A percentile compares a stretch with the other conserved stretches of the same genome.
phyloP scores from a whole-genome alignment of 495 filamentous ascomycete species.

The Hypoxylon rickii region DNA sequence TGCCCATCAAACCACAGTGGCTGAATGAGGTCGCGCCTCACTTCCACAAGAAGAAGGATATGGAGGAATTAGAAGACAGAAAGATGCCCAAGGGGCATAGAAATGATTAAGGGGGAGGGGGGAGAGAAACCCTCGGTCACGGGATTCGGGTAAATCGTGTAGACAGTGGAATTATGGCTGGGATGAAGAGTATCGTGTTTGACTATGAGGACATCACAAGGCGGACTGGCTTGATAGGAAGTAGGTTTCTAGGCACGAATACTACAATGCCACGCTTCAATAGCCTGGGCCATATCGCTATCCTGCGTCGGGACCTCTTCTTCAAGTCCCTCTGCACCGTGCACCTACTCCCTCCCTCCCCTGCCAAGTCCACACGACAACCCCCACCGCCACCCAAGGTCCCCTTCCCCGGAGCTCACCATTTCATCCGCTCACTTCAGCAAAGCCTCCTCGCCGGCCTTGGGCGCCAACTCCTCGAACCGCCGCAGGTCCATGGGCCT shows the following conservation, averaged over 20 bases:
- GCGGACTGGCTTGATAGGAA: too few relatives aligned
- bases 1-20: slow-evolving; percentile 86
- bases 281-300: too few relatives aligned
- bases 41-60: slow-evolving; percentile 90
- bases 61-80: slow-evolving; percentile 78
- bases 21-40: slow-evolving; percentile 91
- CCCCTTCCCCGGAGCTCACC: background rate
- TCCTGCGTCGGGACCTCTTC: too few relatives aligned
- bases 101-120: background rate
- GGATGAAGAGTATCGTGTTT: too few relatives aligned
- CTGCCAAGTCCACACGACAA: too few relatives aligned
- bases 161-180: too few relatives aligned
- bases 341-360: too few relatives aligned
- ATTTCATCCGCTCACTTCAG: slow-evolving; percentile 15
- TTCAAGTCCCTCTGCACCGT: too few relatives aligned
- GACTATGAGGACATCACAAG: too few relatives aligned
- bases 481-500: slow-evolving; percentile 67
- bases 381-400: background rate
- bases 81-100: slow-evolving; percentile 63
- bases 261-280: too few relatives aligned
- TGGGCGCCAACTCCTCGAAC: slow-evolving; percentile 61
- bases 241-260: too few relatives aligned
- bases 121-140: background rate
- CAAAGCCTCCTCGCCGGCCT: slow-evolving; percentile 45
- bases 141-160: background rate